Evolutionary conservation across 73 alveolate genomes (phyloP).

Genomic region (Blepharisma japonicum): DNA sequence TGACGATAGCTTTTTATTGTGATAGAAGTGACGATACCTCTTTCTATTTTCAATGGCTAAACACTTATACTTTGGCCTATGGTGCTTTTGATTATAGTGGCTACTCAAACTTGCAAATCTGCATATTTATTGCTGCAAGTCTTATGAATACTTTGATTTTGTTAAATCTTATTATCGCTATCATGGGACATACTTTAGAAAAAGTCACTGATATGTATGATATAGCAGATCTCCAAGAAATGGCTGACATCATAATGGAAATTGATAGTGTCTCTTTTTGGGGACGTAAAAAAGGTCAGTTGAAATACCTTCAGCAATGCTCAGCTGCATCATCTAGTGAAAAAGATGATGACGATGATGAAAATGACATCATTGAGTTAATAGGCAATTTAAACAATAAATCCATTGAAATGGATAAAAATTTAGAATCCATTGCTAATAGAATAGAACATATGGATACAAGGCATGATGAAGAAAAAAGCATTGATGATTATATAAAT

Average conservation of each 20-base stretch:
- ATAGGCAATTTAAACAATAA: too few relatives aligned
- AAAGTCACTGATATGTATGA: neutral
- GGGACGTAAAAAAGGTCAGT: neutral
- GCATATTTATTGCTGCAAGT: conserved; percentile 1
- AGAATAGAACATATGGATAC: too few relatives aligned
- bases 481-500: too few relatives aligned
- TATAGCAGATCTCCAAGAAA: conserved; percentile 10
- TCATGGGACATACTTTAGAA: conserved; percentile 15
- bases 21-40: neutral
- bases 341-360: too few relatives aligned
- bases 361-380: too few relatives aligned
- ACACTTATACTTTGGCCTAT: conserved; percentile 8
- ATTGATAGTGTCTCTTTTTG: neutral
- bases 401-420: too few relatives aligned
- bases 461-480: too few relatives aligned
- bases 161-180: neutral
- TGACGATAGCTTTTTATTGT: neutral
- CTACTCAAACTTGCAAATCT: neutral
- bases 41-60: neutral
- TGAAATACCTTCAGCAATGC: neutral
- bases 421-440: too few relatives aligned
- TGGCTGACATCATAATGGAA: conserved; percentile 8
- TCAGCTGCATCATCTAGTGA: too few relatives aligned
- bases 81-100: neutral
- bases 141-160: neutral